A percentile compares a stretch with the other conserved stretches of the same genome.
Conservation (phyloP, 805 yeast species). For the Helenozyma baotianmanensis region DNA sequence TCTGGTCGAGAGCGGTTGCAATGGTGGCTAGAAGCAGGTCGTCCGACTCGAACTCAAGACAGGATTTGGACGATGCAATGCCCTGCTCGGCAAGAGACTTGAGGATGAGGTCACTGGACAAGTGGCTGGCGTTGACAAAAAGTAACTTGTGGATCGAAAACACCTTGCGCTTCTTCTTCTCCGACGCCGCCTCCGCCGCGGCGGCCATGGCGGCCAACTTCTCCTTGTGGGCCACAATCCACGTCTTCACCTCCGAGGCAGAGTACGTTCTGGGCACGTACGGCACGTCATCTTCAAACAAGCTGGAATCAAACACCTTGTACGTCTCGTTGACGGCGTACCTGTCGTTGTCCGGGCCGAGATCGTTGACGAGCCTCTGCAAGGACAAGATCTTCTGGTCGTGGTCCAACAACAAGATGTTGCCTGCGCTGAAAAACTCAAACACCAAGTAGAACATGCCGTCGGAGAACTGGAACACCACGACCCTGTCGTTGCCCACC, state of each 20-base stretch:
- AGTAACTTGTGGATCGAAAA: conserved; percentile 65
- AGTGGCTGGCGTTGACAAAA: conserved; percentile 63
- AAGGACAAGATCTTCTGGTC: conserved; percentile 63
- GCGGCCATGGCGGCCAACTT: conserved; percentile 13
- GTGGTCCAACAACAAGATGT: conserved; percentile 71
- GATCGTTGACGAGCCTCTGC: conserved; percentile 75
- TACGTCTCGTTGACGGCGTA: conserved; percentile 77
- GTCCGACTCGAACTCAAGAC: conserved; percentile 25
- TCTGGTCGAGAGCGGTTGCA: conserved; percentile 39
- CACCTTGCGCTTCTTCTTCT: conserved; percentile 37
- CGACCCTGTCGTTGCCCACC: conserved; percentile 74
- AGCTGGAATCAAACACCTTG: conserved; percentile 49
- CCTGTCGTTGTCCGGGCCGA: conserved; percentile 50
- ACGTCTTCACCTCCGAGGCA: conserved; percentile 26
- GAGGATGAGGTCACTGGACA: conserved; percentile 75
- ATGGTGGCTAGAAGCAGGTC: conserved; percentile 27
- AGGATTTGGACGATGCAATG: conserved; percentile 42
- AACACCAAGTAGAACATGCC: conserved; percentile 73
- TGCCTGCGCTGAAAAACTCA: conserved; percentile 95
- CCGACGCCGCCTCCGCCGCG: conserved; percentile 1
- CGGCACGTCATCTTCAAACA: conserved; percentile 30
- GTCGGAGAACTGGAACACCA: conserved; percentile 80
- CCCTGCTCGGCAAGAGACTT: conserved; percentile 45
- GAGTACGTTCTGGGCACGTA: conserved; percentile 19
- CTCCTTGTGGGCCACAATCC: conserved; percentile 37